A percentile compares a stretch with the other conserved stretches of the same genome.
phyloP scores from a whole-genome alignment of 345 rosid genomes.

The Gossypium bickii region DNA sequence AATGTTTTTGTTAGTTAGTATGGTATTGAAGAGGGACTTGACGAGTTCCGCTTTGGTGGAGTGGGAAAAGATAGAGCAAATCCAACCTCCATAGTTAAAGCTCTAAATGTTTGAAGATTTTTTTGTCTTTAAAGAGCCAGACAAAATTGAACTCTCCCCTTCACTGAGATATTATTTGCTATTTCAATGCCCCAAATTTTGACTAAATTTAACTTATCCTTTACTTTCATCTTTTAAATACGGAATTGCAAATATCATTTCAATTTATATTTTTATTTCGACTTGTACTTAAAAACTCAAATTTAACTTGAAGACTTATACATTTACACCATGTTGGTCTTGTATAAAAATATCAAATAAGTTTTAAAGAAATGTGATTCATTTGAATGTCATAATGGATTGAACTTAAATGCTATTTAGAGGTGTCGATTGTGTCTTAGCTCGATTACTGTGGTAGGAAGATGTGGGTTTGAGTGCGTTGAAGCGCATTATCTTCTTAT shows the following conservation, averaged over 20 bases:
- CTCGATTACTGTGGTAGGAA: not conserved
- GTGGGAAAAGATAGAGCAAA: slow-evolving; percentile 25
- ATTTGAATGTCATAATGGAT: too few relatives aligned
- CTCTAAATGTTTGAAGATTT: not conserved
- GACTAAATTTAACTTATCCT: too few relatives aligned
- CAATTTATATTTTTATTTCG: too few relatives aligned
- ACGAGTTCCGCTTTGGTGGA: slow-evolving; percentile 7
- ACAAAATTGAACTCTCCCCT: slow-evolving; percentile 20
- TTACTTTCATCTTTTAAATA: too few relatives aligned
- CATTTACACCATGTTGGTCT: too few relatives aligned
- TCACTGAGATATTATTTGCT: slow-evolving; percentile 21
- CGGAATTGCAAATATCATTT: too few relatives aligned
- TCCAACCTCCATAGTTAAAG: slow-evolving; percentile 22
- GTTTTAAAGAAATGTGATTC: too few relatives aligned
- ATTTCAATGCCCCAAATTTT: not conserved
- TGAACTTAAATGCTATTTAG: too few relatives aligned
- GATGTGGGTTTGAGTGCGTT: accelerated
- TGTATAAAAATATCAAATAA: too few relatives aligned
- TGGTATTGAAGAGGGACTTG: slow-evolving; percentile 11
- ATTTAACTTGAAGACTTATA: too few relatives aligned
- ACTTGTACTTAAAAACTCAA: too few relatives aligned
- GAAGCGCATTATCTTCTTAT: not conserved
- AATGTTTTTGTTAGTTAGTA: not conserved
- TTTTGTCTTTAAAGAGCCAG: slow-evolving; percentile 22
- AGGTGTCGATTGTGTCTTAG: not conserved